Evolutionary conservation across 192 early-diverging fungal genomes (phyloP).

Genomic region (Entomortierella parvispora): DNA sequence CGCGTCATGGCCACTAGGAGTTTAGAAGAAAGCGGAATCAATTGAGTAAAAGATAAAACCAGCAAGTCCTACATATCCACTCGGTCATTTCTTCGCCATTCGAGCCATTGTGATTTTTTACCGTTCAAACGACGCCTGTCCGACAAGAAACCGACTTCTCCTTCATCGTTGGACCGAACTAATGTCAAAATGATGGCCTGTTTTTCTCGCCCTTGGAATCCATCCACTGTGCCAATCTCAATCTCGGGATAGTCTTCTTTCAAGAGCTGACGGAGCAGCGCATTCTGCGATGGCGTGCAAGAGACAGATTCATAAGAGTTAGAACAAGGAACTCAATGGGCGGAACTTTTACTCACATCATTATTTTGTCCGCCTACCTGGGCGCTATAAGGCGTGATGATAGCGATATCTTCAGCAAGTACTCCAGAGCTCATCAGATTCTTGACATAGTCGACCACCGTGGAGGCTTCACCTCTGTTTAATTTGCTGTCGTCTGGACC

Average conservation of each 20-base stretch:
- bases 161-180: slow-evolving; percentile 81
- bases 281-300: slow-evolving; percentile 20
- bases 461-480: slow-evolving; percentile 81
- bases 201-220: slow-evolving; percentile 93
- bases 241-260: slow-evolving; percentile 65
- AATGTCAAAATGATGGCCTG: slow-evolving; percentile 85
- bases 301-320: neutral
- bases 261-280: slow-evolving; percentile 52
- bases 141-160: slow-evolving; percentile 85
- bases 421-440: slow-evolving; percentile 73
- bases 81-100: neutral
- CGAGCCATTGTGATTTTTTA: too few relatives aligned
- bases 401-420: slow-evolving; percentile 70
- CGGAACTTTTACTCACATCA: neutral
- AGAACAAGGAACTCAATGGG: neutral
- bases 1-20: slow-evolving; percentile 84
- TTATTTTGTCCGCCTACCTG: slow-evolving; percentile 64
- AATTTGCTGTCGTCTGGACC: slow-evolving; percentile 69
- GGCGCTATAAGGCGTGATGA: slow-evolving; percentile 90
- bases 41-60: neutral
- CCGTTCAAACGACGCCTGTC: slow-evolving; percentile 88
- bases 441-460: slow-evolving; percentile 71
- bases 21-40: neutral
- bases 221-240: slow-evolving; percentile 89
- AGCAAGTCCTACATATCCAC: neutral